These are phyloP conservation scores for Maudiozyma turicensis DNA, from an alignment of 805 yeast species.

Conservation along the genomic window DNA sequence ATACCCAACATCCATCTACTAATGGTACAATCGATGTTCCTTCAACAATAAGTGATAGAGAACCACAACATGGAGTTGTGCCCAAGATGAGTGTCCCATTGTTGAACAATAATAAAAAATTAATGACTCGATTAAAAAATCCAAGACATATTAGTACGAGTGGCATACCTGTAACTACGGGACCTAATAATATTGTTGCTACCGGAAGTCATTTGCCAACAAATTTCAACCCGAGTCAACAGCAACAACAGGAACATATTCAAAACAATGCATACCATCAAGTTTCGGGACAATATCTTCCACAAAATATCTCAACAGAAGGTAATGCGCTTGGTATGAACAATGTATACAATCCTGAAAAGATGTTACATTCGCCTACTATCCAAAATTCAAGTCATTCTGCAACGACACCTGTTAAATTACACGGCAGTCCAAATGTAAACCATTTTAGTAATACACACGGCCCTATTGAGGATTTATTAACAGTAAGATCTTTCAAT, in stretches of 20 bases:
- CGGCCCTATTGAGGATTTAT: slow-evolving; percentile 10
- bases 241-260: neutral
- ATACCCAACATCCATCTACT: neutral
- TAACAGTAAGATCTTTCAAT: slow-evolving; percentile 12
- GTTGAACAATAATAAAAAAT: slow-evolving; percentile 20
- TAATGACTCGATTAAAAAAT: slow-evolving; percentile 20
- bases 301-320: neutral
- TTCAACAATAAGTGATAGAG: neutral
- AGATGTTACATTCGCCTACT: neutral
- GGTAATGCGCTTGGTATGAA: slow-evolving; percentile 2
- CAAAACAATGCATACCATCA: neutral
- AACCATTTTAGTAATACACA: slow-evolving; percentile 5
- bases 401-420: slow-evolving; percentile 1
- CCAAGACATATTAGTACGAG: slow-evolving; percentile 28
- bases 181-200: neutral
- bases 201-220: neutral
- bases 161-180: slow-evolving; percentile 15
- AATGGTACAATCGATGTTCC: neutral
- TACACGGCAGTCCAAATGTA: slow-evolving; percentile 3
- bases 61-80: slow-evolving; percentile 18
- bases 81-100: slow-evolving; percentile 28
- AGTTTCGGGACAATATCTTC: neutral
- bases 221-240: neutral
- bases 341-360: slow-evolving; percentile 9
- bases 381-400: neutral